A percentile compares a stretch with the other conserved stretches of the same genome.
phyloP scores from a whole-genome alignment of 106 monocot species.

The Allium fistulosum region DNA sequence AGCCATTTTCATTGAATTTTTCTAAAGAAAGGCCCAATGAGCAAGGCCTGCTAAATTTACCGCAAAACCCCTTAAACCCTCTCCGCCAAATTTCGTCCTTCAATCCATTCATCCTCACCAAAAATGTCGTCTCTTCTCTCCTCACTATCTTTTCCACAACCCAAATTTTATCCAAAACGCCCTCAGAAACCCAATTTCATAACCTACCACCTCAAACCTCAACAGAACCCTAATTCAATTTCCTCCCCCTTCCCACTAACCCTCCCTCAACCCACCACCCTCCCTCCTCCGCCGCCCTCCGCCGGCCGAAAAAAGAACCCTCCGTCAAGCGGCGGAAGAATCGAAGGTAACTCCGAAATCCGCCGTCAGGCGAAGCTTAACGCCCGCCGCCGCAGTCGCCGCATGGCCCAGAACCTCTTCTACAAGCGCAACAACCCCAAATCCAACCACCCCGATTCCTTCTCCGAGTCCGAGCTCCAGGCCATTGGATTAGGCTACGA shows the following conservation, averaged over 20 bases:
- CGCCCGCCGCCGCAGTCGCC: slow-evolving; percentile 53
- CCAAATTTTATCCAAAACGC: not conserved
- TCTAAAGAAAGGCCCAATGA: too few species aligned
- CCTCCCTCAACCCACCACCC: not conserved
- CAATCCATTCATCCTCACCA: not conserved
- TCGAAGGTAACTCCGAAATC: slow-evolving; percentile 80
- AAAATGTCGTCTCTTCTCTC: not conserved
- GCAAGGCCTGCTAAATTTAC: too few species aligned
- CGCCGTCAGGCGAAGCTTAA: slow-evolving; percentile 62
- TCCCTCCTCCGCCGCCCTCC: slow-evolving; percentile 10
- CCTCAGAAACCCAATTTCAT: not conserved
- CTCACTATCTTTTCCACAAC: not conserved
- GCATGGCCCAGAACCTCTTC: slow-evolving; percentile 65
- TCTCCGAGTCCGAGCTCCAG: slow-evolving; percentile 89
- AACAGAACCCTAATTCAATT: not conserved
- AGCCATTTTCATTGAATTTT: too few species aligned
- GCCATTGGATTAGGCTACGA: slow-evolving; percentile 93
- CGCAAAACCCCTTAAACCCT: not conserved
- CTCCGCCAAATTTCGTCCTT: too few species aligned
- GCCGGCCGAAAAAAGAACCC: slow-evolving; percentile 86
- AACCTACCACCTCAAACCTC: not conserved
- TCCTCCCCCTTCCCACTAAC: not conserved
- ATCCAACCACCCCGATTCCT: slow-evolving; percentile 42
- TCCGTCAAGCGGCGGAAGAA: slow-evolving; percentile 41
- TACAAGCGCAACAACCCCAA: slow-evolving; percentile 40